Evolutionary conservation across 495 filamentous ascomycete species (phyloP).

Genomic region (Parathielavia appendiculata): DNA sequence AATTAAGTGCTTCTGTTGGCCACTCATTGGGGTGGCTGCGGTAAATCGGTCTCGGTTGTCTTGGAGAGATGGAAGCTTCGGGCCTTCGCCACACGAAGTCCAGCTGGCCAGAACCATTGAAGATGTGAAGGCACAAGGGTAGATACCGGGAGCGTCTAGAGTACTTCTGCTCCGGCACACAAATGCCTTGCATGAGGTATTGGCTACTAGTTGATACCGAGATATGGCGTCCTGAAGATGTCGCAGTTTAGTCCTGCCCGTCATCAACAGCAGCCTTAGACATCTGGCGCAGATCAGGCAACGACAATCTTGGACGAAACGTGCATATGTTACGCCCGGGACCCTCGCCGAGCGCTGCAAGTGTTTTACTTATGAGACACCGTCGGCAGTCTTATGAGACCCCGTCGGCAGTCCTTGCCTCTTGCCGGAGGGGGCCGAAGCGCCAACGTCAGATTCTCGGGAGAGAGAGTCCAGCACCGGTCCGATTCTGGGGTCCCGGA

Average conservation of each 20-base stretch:
- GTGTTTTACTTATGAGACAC: not conserved
- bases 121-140: too few relatives aligned
- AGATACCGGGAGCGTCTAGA: not conserved
- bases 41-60: not conserved
- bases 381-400: too few relatives aligned
- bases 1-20: not conserved
- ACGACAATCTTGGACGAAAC: not conserved
- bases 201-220: not conserved
- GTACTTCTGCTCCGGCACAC: not conserved
- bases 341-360: not conserved
- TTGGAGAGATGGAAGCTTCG: not conserved
- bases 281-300: not conserved
- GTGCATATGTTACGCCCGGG: not conserved
- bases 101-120: not conserved
- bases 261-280: not conserved
- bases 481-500: not conserved
- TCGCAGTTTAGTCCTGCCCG: not conserved
- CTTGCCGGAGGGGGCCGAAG: not conserved
- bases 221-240: not conserved
- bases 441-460: too few relatives aligned
- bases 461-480: not conserved
- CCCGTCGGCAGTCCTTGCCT: not conserved
- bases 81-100: conserved; percentile 10
- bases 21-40: not conserved
- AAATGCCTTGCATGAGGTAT: not conserved